Evolutionary conservation across 2,329 filamentous ascomycete species (phyloP), one percentile per base, ranked within the genome.

Genomic region (Ceratocystis cubensis): DNA sequence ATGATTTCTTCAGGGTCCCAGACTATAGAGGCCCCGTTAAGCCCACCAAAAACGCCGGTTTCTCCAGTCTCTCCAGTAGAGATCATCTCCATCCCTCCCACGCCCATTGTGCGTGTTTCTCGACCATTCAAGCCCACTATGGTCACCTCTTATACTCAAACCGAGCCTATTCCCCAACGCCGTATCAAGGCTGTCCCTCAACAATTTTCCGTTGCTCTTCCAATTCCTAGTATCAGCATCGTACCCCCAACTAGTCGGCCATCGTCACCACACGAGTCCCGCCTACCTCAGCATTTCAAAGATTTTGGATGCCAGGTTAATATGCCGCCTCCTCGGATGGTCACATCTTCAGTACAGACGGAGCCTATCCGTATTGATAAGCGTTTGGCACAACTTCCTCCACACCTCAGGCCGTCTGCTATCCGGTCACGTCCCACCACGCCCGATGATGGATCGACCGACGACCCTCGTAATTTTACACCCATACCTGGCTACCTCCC

Each of bases 361-460:
- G 92, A 97, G 71, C 89, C 90, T 68, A 96, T 97, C 67, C 84
- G 89, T 66, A 84, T 95, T 5, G 92, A 96, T 73, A 84, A 85
- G 76, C 84, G 91, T 69, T 78, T 90, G 57, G 84, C 88, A 69
- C 86, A 85, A 70, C 79, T 96, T 30, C 90, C 91, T 15, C 78
- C 84, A 1, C 88, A 94, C 72, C 80, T 96, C 44, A 85, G 91
- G 66, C 91, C 91, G 0, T 93, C 89, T 0, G 81, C 86, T 20
- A 88, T 96, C 69, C 78, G 81, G 0, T 87, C 85, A 0, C 77
- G 82, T 22, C 84, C 85, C 7, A 74, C 78, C 1, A 86, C 84
- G 13, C 84, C 84, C 20, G 77, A 75, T 69, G 74, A 71, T 46
- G 73, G 73, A 0, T 70, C 71, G 13, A 69, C 71, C 4, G 71